Base-by-base conservation (phyloP, 1,284 basidiomycete species). In the Chondrostereum purpureum region DNA sequence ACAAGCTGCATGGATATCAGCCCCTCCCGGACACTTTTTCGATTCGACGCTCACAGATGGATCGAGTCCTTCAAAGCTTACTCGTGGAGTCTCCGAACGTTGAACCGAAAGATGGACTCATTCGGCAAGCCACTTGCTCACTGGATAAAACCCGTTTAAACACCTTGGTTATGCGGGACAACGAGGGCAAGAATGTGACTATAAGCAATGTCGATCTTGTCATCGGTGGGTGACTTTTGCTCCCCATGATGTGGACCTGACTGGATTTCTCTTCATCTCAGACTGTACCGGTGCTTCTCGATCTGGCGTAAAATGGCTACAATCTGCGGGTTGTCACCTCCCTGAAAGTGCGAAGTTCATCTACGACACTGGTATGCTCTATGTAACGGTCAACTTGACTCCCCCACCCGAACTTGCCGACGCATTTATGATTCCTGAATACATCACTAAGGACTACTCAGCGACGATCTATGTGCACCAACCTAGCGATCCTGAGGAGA, bases 231-330 rank as follows among this genome's bases (percentile, higher is more conserved):
- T 22, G 10, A 6, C n/a, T n/a, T n/a, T n/a, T n/a, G n/a, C n/a
- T n/a, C n/a, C n/a, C n/a, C 10, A 20, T 40, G 39, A 19, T 11
- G 2, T 19, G 38, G 12, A 17, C 23, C 17, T 1, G 21, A 3
- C 6, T 1, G 8, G 13, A 17, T 47, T 14, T 44, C 16, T 2
- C 38, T n/a, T 1, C 13, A 5, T 5, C 11, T 2, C 21, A 48
- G 46, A 48, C 14, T 48, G 46, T 19, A 48, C 46, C 3, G 46
- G 46, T 18, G 36, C 31, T 17, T 39, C 43, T 3, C 46, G 44
- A 45, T 42, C 43, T 0, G 46, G 46, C 2, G 13, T 48, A 0
- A 48, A 48, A 3, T 48, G 43, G 43, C 23, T 48, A 17, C 37
- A 19, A 38, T 37, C 43, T 6, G 46, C 46, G 6, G 46, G 46